These are phyloP conservation scores for Lactarius quietus DNA, from an alignment of 768 basidiomycete species.

Conservation along the genomic window DNA sequence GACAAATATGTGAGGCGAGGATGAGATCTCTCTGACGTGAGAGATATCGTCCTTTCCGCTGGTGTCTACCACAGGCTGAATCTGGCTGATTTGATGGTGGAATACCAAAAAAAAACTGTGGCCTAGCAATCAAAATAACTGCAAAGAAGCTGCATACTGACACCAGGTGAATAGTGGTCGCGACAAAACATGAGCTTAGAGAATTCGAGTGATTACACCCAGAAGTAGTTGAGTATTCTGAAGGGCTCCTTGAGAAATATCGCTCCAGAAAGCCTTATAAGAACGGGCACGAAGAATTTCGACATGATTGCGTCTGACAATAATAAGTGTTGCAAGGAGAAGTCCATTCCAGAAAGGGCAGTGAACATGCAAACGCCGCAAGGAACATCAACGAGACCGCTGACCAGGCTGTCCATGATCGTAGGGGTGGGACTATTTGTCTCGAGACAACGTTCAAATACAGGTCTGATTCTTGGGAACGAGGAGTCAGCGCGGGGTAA, in stretches of 20 bases:
- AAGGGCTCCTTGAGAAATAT: constrained; percentile 60
- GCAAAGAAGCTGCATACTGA: constrained; percentile 67
- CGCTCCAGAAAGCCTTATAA: constrained; percentile 58
- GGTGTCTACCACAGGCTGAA: constrained; percentile 26
- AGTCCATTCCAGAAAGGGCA: constrained; percentile 66
- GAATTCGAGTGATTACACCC: constrained; percentile 41
- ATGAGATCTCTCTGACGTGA: constrained; percentile 44
- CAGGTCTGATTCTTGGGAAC: constrained; percentile 33
- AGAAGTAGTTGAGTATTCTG: constrained; percentile 51
- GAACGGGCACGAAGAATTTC: constrained; percentile 68
- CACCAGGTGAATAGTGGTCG: background rate
- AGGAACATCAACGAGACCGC: background rate
- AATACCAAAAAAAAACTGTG: constrained; percentile 64
- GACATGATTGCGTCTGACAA: constrained; percentile 76
- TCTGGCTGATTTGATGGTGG: constrained; percentile 3
- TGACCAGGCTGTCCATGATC: constrained; percentile 36
- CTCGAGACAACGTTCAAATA: constrained; percentile 30
- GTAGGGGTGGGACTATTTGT: constrained; percentile 27
- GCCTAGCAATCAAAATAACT: constrained; percentile 78
- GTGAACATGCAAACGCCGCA: constrained; percentile 50
- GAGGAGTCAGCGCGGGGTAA: background rate
- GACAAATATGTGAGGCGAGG: background rate
- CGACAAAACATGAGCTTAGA: background rate
- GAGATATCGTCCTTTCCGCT: constrained; percentile 51
- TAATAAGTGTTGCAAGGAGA: constrained; percentile 70